Base-by-base conservation (phyloP, 345 rosid species). In the Salix purpurea region DNA sequence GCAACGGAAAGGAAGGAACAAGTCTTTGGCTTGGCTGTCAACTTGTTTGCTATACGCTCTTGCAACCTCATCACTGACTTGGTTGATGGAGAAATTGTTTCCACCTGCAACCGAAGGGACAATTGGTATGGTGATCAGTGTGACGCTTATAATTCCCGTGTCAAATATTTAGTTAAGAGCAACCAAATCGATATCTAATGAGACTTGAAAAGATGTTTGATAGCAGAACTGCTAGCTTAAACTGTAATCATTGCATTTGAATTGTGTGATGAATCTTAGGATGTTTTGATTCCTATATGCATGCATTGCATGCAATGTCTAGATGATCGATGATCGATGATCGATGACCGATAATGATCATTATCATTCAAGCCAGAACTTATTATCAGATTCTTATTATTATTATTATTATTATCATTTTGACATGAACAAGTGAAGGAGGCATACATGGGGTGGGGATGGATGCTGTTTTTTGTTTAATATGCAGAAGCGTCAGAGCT, bases 1-100 rank as follows among this genome's bases (percentile, higher is more conserved):
- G 87, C 94, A 91, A 61, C 93, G 96, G 77, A 90, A 96, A 7
- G 98, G 98, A 36, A 93, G 94, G 78, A 96, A 90, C 7, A 96
- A 8, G 28, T 89, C 94, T 61, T 74, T 78, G 61, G 84, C 77
- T 68, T 85, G 91, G 70, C 67, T 70, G 0, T 86, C 89, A 44
- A 76, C 34, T 61, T 78, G 78, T 62, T 77, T 82, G 65, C 58
- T 79, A 76, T 74, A 71, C 13, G 79, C 13, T 64, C 76, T 85
- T 1, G 83, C 79, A 56, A 71, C 80, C 0, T 81, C 84, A 0
- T 86, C 85, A 8, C 78, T 76, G 44, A 44, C 82, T 15, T 86
- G 81, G 0, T 76, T 67, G 46, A 69, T 74, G 40, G 78, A 52
- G n/a, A 81, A 75, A n/a, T 52, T 61, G 67, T 36, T 79, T 77